These are phyloP conservation scores for Ganoderma lucidum DNA, from an alignment of 1,284 basidiomycete species.

Conservation along the genomic window DNA sequence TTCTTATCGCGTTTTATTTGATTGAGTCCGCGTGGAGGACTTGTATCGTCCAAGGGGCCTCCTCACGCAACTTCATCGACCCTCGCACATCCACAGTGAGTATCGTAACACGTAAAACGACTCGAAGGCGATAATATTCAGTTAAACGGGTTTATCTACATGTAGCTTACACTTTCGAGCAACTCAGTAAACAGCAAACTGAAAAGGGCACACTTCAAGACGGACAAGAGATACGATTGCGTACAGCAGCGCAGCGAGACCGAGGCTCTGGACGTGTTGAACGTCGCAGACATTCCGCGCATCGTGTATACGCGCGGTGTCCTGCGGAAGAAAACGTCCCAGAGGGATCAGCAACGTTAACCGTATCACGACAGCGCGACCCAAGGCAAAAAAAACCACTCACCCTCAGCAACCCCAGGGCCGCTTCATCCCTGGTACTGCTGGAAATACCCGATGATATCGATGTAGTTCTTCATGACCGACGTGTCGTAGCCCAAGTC, in stretches of 20 bases:
- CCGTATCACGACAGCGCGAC: background rate
- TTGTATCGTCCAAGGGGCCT: too few relatives aligned
- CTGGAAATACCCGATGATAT: background rate
- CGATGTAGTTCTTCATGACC: background rate
- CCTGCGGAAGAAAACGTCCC: background rate
- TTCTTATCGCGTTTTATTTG: too few relatives aligned
- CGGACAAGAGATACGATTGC: background rate
- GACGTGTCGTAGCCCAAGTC: constrained; percentile 5
- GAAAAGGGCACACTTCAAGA: background rate
- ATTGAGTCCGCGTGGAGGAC: too few relatives aligned
- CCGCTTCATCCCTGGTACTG: background rate
- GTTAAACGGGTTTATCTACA: background rate
- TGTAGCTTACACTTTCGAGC: background rate
- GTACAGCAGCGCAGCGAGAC: background rate
- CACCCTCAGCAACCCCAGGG: background rate
- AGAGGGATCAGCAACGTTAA: background rate
- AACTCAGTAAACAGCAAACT: background rate
- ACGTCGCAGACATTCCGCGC: background rate
- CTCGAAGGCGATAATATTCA: background rate
- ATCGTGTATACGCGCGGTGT: background rate
- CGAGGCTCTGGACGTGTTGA: background rate
- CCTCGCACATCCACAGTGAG: too few relatives aligned
- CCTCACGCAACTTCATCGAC: too few relatives aligned
- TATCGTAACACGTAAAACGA: too few relatives aligned
- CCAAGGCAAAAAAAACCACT: background rate